Conservation (phyloP, 2,329 filamentous ascomycete species). For the Claviceps pusilla region DNA sequence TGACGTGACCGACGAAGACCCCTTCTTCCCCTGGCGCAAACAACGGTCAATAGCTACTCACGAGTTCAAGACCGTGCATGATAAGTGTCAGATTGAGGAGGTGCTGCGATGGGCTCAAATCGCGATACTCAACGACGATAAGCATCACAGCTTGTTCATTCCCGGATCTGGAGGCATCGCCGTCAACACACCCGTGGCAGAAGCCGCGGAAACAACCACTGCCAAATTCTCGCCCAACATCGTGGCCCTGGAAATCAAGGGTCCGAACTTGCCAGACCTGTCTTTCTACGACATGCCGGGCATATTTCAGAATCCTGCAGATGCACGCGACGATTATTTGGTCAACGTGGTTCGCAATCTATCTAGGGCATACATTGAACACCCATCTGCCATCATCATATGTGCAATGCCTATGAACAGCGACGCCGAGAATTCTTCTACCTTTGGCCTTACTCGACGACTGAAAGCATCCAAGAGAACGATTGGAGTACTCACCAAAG, state of each 20-base stretch:
- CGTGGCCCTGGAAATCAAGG: conserved; percentile 60
- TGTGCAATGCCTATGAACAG: conserved; percentile 64
- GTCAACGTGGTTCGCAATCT: conserved; percentile 59
- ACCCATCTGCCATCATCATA: conserved; percentile 58
- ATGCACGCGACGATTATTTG: conserved; percentile 50
- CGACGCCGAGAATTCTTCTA: conserved; percentile 62
- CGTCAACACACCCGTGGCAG: conserved; percentile 19
- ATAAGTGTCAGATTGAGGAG: conserved; percentile 49
- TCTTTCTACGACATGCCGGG: conserved; percentile 80
- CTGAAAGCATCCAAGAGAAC: conserved; percentile 43
- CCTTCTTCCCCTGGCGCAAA: conserved; percentile 52
- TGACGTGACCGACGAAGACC: conserved; percentile 33
- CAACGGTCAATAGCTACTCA: conserved; percentile 28
- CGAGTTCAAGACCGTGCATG: conserved; percentile 48
- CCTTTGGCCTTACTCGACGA: conserved; percentile 47
- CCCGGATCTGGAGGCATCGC: conserved; percentile 31
- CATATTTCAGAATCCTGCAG: conserved; percentile 55
- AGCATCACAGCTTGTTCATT: conserved; percentile 36
- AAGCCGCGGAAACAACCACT: conserved; percentile 28
- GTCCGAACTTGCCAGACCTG: conserved; percentile 54
- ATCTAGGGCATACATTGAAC: conserved; percentile 52
- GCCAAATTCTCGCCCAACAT: conserved; percentile 73
- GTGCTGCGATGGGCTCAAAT: conserved; percentile 61
- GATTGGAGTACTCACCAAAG: conserved; percentile 71
- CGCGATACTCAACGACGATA: conserved; percentile 56